These are phyloP conservation scores for Microbotryum scabiosae DNA, from an alignment of 1,284 basidiomycete species.

Conservation along the genomic window DNA sequence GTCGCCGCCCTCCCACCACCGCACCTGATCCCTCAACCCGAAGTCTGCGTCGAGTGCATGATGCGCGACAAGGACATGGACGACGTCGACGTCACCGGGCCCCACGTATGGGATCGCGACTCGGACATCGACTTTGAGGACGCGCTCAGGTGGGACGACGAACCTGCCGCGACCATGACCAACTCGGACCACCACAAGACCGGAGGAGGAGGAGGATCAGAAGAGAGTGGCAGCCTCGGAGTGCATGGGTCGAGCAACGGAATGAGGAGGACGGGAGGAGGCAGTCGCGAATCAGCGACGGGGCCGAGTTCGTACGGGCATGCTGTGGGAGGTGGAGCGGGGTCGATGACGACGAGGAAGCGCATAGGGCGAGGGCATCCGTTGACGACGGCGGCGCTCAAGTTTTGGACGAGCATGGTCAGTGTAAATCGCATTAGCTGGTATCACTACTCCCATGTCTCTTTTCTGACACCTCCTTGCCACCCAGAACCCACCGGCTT, in stretches of 20 bases:
- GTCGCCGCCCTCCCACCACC: conserved; percentile 7
- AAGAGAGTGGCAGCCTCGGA: background rate
- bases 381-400: conserved; percentile 50
- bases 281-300: conserved; percentile 10
- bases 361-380: conserved; percentile 39
- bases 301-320: too few species aligned
- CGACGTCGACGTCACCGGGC: conserved; percentile 78
- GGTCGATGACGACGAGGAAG: conserved; percentile 37
- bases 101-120: conserved; percentile 82
- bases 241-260: too few species aligned
- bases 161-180: background rate
- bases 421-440: conserved; percentile 33
- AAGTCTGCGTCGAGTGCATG: conserved; percentile 92
- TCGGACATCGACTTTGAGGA: conserved; percentile 79
- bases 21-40: conserved; percentile 43
- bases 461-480: background rate
- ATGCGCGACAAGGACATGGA: conserved; percentile 99
- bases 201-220: background rate
- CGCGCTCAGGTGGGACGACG: conserved; percentile 59
- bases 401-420: conserved; percentile 78
- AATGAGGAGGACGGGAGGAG: conserved; percentile 4
- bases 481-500: conserved; percentile 46
- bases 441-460: too few species aligned
- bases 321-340: too few species aligned
- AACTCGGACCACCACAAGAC: background rate